Base-by-base conservation (phyloP, 1,284 basidiomycete genomes). In the Amylostereum areolatum region DNA sequence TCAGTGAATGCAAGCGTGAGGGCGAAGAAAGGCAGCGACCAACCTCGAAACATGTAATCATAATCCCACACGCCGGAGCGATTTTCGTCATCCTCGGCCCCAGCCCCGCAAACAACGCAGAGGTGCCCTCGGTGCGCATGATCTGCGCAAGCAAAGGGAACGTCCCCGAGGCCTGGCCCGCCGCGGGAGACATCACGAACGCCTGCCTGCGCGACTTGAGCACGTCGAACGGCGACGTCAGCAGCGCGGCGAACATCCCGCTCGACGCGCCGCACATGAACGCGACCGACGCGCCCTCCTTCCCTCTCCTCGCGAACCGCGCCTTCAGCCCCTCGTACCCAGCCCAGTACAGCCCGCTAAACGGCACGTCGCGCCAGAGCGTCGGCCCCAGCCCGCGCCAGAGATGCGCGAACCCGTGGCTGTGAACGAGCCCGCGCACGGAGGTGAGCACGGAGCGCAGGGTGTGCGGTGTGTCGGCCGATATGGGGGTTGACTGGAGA, bases 31-130 rank as follows among this genome's bases (percentile, higher is more conserved):
- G 18, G 18, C 8, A 47, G 11, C 10, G 30, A 55, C 77, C 29
- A 58, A 83, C 92, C 80, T 99, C 95, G 64, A 90, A 99, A 62
- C 87, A 93, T 49, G 89, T 85, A 65, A 99, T 97, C 93, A 96
- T 95, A 55, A 96, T 89, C 30, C 96, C 96, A 68, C 97, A 99
- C 28, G 97, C 95, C n/a, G 97, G 97, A 3, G 94, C 96, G 55
- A 98, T 94, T 69, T 99, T 99, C 30, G 85, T 92, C 47, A 96
- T 84, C 33, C 96, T 81, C 32, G 97, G 96, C 3, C 85, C 72
- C 35, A 94, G 70, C 0, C 96, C 96, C 36, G 89, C 84, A 65
- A 91, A 97, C 35, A 98, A 69, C 2, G 92, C 90, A 5, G 73
- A 65, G 10, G 73, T 55, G 0, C 96, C 96, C 66, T 99, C 97